These are phyloP conservation scores for Cucurbita maxima DNA, from an alignment of 306 rosid genomes.

Conservation along the genomic window DNA sequence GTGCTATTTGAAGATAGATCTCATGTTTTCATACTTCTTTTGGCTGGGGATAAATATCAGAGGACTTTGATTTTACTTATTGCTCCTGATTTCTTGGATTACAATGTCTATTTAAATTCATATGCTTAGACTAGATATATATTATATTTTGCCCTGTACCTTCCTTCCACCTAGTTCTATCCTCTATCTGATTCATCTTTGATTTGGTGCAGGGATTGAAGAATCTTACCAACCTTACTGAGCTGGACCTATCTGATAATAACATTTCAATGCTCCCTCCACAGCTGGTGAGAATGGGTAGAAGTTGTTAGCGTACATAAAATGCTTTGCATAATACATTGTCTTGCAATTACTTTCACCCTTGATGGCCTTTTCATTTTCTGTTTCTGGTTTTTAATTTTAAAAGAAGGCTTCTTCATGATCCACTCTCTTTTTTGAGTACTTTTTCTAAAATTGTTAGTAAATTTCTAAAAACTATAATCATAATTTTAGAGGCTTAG, in stretches of 20 bases:
- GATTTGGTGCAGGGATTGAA: slow-evolving; percentile 50
- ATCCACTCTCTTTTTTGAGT: not conserved
- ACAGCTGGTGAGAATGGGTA: slow-evolving; percentile 51
- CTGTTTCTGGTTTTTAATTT: not conserved
- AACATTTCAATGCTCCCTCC: slow-evolving; percentile 69
- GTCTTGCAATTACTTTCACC: not conserved
- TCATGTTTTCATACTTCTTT: not conserved
- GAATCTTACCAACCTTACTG: slow-evolving; percentile 47
- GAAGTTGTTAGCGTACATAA: not conserved
- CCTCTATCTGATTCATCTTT: slow-evolving; percentile 1
- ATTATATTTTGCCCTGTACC: not conserved
- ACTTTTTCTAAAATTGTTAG: not conserved
- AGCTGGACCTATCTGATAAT: slow-evolving; percentile 78
- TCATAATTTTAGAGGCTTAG: not conserved
- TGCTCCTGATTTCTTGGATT: not conserved
- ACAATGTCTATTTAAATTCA: not conserved
- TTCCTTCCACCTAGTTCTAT: not conserved
- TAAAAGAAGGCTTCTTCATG: not conserved
- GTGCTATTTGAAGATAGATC: not conserved
- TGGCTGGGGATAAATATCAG: not conserved
- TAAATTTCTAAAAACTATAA: not conserved
- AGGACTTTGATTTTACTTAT: not conserved
- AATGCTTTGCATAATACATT: not conserved
- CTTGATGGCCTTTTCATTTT: not conserved
- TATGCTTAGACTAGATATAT: not conserved